Evolutionary conservation across 495 filamentous ascomycete species (phyloP), one percentile per base, ranked within the genome.

Genomic region (Patellaria atrata): DNA sequence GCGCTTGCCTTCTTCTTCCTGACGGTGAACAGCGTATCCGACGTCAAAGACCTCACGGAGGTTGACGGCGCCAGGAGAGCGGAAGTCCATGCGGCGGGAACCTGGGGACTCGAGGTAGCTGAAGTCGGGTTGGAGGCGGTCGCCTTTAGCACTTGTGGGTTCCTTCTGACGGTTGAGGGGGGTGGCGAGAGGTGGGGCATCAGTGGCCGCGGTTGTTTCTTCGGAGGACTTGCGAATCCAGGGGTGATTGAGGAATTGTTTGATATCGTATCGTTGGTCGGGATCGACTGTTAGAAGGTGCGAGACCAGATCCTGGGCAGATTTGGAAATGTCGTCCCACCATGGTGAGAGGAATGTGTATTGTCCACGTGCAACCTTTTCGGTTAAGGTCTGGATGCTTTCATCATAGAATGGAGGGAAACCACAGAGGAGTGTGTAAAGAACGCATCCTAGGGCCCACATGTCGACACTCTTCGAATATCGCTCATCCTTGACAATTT

Each of bases 321-420:
- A 75, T 57, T 93, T 87, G 43, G 86, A 94, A 40, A 96, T 96
- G 41, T 94, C 85, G 48, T 97, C 89, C 89, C 89, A 97, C 89
- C 89, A 97, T 1, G 89, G 89, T 8, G 87, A 94, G 5, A 96
- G 66, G 66, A 97, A 97, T 5, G 91, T 94, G 54, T 89, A 97
- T 61, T 96, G 85, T 8, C 91, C 89, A 35, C 82, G 74, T 4
- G 89, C 89, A 18, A 97, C 89, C 61, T 97, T 97, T 49, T 97
- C 91, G 2, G 89, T 97, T 40, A 97, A 72, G 2, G 93, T 77
- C 45, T 93, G 84, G 47, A 97, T 96, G 47, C 82, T 91, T 56
- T 97, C 89, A 50, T 97, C 89, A 60, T 97, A 97, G 59, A 97
- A 97, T 3, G 89, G 89, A 11, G 89, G 89, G 61, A 97, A 97